Evolutionary conservation across 1,284 basidiomycete genomes (phyloP), one percentile per base, ranked within the genome.

Genomic region (Ustilago lituana): DNA sequence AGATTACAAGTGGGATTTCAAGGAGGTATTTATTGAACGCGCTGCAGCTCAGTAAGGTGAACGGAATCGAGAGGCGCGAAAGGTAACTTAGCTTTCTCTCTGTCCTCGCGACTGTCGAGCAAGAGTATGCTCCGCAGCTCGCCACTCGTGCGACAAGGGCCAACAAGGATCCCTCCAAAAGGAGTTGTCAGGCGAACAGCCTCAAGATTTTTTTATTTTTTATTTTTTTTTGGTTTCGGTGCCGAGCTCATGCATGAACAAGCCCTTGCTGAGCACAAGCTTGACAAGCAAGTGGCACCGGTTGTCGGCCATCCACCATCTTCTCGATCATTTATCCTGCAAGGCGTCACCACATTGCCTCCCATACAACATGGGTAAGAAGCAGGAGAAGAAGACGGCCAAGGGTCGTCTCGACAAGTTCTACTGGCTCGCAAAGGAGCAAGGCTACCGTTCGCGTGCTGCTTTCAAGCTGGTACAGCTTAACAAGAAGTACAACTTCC

Each of bases 401-500:
- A 80, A 80, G 70, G 79, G 77, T 64, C 80, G 80, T 75, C 72
- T 82, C 35, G 80, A 82, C 63, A 79, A 80, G 61, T 74, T 79
- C 74, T 78, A 62, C 83, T 78, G 84, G 79, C 84, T 86, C 48
- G 85, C 85, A 50, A 87, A 87, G 74, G 95, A 98, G 85, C 96
- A 98, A 86, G 96, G 96, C 63, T 99, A 95, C 83, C 91, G 96
- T 68, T 96, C 96, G 73, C 95, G 96, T 87, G 98, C 96, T 20
- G 96, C 96, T 4, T 99, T 98, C 90, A 99, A 99, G 85, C 88
- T 99, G 59, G 94, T 98, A 57, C 96, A 99, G 83, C 86, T 99
- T 72, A 98, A 99, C 87, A 95, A 97, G 83, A 98, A 98, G 85
- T 99, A 91, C 84, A 88, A 90, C 35, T 91, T 98, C 79, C 87